Base-by-base conservation (phyloP, 179 eudicot species). In the Heliamphora ciliata region DNA sequence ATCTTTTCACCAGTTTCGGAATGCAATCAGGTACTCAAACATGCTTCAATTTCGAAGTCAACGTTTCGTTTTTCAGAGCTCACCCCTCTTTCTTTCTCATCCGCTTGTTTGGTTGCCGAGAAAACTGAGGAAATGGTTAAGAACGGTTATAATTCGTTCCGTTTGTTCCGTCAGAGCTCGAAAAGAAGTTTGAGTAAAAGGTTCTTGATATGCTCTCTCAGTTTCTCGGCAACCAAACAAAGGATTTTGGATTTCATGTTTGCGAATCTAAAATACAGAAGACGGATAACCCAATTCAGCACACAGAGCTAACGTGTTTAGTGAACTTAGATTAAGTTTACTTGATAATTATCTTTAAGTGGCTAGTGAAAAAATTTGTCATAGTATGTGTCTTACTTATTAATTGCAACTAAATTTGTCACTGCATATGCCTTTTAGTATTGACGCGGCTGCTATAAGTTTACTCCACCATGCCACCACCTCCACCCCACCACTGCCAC, bases 11-110 rank as follows among this genome's bases (percentile, higher is more conserved):
- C 86, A 24, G 18, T 84, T 8, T 80, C 83, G 40, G 81, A 60
- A 51, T 84, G 78, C 65, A 76, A 52, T 76, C 83, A 84, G 86
- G 86, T 84, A 66, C 55, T 46, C 18, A 44, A 17, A 7, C 75
- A 64, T 67, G 1, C 58, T 52, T 51, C 54, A 6, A 31, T 6
- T 31, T 46, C 66, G 6, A 8, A 15, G 54, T 70, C 67, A 17
- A 68, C 67, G 5, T 80, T 80, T 56, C 65, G 2, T 56, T 56
- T 80, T 54, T 80, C 0, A 8, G 15, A 6, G 40, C 31, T 44
- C 24, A 8, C 40, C 40, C 1, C 4, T 70, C 1, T 31, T 59
- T 10, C 48, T 9, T 10, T 65, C 13, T 58, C 2, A 7, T 17
- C 21, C 50, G 18, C 66, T 72, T 52, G 72, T 24, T 50, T 64